These are phyloP conservation scores for Trifolium repens DNA, from an alignment of 306 rosid species.

Conservation along the genomic window DNA sequence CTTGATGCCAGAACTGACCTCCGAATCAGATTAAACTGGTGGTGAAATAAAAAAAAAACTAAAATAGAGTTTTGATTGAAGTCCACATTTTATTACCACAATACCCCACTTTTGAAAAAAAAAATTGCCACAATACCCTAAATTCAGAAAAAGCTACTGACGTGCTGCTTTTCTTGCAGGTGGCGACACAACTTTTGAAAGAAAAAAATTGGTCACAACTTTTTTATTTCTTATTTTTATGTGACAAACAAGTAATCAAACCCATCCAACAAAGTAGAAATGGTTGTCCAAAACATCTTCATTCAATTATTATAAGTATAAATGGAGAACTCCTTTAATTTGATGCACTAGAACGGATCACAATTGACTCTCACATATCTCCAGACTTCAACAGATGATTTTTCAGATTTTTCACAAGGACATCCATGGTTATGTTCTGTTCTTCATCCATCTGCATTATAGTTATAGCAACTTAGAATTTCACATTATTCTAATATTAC, in stretches of 20 bases:
- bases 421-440: conserved; percentile 33
- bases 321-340: conserved; percentile 3
- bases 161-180: too few species aligned
- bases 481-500: not conserved
- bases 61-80: too few species aligned
- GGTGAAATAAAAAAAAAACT: too few species aligned
- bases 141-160: too few species aligned
- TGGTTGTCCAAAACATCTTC: not conserved
- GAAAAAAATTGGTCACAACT: not conserved
- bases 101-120: too few species aligned
- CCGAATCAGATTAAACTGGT: too few species aligned
- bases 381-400: not conserved
- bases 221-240: not conserved
- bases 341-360: conserved; percentile 34
- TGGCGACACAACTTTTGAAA: too few species aligned
- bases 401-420: conserved; percentile 16
- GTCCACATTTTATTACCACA: too few species aligned
- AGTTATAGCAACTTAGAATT: conserved; percentile 14
- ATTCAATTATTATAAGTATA: conserved; percentile 1
- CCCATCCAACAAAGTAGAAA: not conserved
- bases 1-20: too few species aligned
- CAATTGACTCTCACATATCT: not conserved
- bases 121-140: too few species aligned
- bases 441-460: conserved; percentile 38
- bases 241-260: conserved; percentile 1